Evolutionary conservation across 441 rosid species (phyloP).

Genomic region (Jatropha multifida): DNA sequence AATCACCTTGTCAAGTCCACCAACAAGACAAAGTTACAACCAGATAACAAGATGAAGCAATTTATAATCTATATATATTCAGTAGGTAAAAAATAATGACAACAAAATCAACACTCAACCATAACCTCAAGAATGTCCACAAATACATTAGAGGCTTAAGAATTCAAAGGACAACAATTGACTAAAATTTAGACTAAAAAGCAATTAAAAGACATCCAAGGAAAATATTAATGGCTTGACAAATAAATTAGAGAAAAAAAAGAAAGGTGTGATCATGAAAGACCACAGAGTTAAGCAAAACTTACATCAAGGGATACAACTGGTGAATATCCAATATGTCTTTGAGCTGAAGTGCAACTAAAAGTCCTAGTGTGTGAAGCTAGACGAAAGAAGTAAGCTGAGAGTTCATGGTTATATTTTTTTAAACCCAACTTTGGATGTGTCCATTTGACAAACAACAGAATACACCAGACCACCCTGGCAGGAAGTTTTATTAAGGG

Average conservation of each 20-base stretch:
- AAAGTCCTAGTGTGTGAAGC: constrained; percentile 79
- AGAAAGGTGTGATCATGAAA: not conserved
- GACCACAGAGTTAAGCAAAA: constrained; percentile 11
- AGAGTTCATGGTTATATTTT: constrained; percentile 39
- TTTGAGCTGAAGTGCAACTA: constrained; percentile 73
- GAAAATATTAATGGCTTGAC: not conserved
- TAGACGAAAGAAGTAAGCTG: constrained; percentile 52
- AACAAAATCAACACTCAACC: constrained; percentile 5
- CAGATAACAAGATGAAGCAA: not conserved
- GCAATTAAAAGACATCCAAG: not conserved
- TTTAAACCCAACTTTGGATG: constrained; percentile 45
- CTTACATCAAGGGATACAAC: constrained; percentile 68
- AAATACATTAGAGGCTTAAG: constrained; percentile 1
- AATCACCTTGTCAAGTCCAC: not conserved
- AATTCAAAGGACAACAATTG: not conserved
- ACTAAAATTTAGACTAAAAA: not conserved
- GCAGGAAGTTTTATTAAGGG: constrained; percentile 73
- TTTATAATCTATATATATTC: not conserved
- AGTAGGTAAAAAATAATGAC: not conserved
- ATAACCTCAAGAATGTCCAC: not conserved
- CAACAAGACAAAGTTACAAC: constrained; percentile 1
- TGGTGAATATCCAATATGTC: constrained; percentile 71
- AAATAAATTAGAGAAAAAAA: not conserved
- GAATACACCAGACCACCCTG: constrained; percentile 39
- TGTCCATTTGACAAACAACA: constrained; percentile 51